phyloP scores from a whole-genome alignment of 176 grass and related monocot species.

The Triticum urartu region DNA sequence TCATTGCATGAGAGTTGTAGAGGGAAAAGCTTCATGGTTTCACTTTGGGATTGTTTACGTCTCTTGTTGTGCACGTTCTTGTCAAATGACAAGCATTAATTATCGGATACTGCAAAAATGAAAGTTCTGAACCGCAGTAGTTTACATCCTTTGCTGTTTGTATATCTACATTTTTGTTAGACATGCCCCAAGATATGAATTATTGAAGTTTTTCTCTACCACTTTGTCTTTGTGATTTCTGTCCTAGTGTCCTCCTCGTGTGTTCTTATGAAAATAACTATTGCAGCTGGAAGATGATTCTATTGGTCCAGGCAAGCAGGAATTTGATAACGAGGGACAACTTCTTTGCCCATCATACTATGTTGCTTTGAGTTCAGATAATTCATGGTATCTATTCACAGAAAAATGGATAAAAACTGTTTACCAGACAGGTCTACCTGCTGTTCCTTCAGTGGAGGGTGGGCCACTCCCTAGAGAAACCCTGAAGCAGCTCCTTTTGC shows the following conservation, averaged over 20 bases:
- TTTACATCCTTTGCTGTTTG: conserved; percentile 1
- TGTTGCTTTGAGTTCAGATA: conserved; percentile 95
- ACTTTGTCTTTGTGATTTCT: neutral
- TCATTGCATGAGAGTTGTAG: neutral
- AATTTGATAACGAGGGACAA: conserved; percentile 38
- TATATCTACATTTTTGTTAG: neutral
- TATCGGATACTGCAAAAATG: neutral
- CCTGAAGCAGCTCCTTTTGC: conserved; percentile 71
- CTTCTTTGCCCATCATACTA: conserved; percentile 62
- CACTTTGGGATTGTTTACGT: conserved; percentile 4
- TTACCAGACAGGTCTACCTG: conserved; percentile 77
- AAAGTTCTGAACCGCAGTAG: neutral
- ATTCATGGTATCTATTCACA: conserved; percentile 97
- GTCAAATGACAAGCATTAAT: neutral
- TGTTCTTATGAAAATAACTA: conserved; percentile 27
- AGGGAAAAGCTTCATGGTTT: conserved; percentile 7
- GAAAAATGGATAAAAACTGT: conserved; percentile 93
- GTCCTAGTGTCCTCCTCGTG: neutral
- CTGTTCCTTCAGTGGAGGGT: conserved; percentile 64
- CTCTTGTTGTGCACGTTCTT: neutral
- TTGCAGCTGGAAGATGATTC: conserved; percentile 58
- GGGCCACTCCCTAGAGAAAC: conserved; percentile 65
- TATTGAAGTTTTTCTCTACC: neutral
- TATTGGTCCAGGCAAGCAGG: conserved; percentile 37
- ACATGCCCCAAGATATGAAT: neutral